Evolutionary conservation across 2,329 filamentous ascomycete genomes (phyloP).

Genomic region (Bretziella fagacearum): DNA sequence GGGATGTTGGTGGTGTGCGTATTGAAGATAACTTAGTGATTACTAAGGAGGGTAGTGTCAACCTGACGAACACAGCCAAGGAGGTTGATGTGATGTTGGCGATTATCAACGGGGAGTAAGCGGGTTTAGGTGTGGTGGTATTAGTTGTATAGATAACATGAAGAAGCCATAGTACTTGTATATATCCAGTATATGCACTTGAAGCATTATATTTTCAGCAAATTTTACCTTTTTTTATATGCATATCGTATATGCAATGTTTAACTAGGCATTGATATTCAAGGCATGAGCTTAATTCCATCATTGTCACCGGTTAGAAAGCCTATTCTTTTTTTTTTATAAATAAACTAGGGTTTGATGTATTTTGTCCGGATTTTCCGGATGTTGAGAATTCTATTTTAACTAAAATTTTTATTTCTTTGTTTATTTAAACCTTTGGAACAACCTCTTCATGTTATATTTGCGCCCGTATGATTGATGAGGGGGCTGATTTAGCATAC

Average conservation of each 20-base stretch:
- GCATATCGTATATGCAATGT: too few relatives aligned
- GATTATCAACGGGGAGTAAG: conserved; percentile 13
- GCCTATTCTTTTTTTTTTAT: neutral
- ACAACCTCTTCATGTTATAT: neutral
- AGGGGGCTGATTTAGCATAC: neutral
- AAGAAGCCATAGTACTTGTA: too few relatives aligned
- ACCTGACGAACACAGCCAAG: conserved; percentile 56
- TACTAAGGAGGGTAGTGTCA: conserved; percentile 50
- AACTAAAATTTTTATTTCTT: neutral
- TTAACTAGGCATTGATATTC: too few relatives aligned
- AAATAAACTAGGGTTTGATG: neutral
- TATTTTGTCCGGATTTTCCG: neutral
- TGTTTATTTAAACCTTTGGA: neutral
- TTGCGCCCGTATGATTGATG: neutral
- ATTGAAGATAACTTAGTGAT: conserved; percentile 60
- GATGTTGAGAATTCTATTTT: neutral
- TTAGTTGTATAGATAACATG: too few relatives aligned
- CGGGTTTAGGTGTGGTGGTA: neutral
- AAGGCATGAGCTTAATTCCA: too few relatives aligned
- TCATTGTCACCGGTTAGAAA: too few relatives aligned
- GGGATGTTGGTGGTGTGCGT: conserved; percentile 60
- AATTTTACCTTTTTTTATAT: too few relatives aligned
- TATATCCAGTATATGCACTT: too few relatives aligned
- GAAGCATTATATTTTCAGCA: too few relatives aligned
- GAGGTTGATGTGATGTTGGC: conserved; percentile 43